Evolutionary conservation across 225 moss, liverwort and hornwort genomes (phyloP).

Genomic region (Polytrichum formosum): DNA sequence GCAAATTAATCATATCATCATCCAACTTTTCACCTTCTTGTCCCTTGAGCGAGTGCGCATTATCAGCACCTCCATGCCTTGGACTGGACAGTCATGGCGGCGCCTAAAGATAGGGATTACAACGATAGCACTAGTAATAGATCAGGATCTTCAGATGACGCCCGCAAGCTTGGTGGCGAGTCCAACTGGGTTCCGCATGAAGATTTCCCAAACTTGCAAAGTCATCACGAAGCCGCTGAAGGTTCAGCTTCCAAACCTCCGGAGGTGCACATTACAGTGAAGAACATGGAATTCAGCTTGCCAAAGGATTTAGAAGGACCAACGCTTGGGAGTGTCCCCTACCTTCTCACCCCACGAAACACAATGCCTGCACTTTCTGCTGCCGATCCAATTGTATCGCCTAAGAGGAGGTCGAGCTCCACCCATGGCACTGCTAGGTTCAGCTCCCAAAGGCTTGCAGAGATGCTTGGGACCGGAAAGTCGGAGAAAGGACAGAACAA

Average conservation of each 20-base stretch:
- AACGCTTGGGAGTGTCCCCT: background rate
- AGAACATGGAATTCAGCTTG: conserved; percentile 5
- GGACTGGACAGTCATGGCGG: no score
- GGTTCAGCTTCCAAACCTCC: background rate
- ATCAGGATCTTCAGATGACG: no score
- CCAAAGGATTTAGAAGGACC: conserved; percentile 18
- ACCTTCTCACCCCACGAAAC: conserved; percentile 14
- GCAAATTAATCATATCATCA: no score
- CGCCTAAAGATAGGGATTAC: no score
- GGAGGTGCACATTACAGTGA: conserved; percentile 17
- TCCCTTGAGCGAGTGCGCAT: no score
- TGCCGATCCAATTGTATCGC: conserved; percentile 1
- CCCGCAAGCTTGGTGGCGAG: no score
- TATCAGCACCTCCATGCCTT: no score
- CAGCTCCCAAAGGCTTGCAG: conserved; percentile 12
- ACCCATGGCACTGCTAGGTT: conserved; percentile 9
- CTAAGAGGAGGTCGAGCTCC: conserved; percentile 6
- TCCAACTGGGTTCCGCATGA: no score
- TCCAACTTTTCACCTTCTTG: no score
- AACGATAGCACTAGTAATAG: no score
- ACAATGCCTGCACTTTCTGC: conserved; percentile 3
- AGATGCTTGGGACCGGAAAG: conserved; percentile 16
- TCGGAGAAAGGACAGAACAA: conserved; percentile 10
- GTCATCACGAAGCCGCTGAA: no score
- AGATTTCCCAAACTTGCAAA: no score